Evolutionary conservation across 306 rosid species (phyloP), one percentile per base, ranked within the genome.

Genomic region (Pterocarpus santalinus): DNA sequence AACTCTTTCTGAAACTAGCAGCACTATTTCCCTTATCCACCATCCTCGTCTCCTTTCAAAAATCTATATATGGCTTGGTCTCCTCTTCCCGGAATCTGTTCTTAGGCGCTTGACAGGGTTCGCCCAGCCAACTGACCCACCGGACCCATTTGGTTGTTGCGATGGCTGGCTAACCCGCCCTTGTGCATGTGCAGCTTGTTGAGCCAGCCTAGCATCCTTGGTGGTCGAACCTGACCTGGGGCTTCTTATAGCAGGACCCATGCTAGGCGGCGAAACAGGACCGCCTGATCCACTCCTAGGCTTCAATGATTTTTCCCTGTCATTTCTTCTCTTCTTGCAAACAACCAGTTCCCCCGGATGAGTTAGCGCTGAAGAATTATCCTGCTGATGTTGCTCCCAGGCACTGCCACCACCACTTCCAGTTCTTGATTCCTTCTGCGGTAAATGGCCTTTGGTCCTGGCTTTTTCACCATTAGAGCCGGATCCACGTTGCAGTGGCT

Each of bases 331-430:
- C 90, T 93, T 95, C 90, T 91, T 95, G 92, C 99, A 95, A 66
- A 95, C 91, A 64, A 95, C 99, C 53, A 95, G 90, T 47, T 93
- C 93, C 58, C 99, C 97, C 7, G 99, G 99, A 89, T 95, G 99
- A 70, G 93, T 67, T 38, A 74, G 95, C 79, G 83, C 49, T 5
- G 90, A 79, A 79, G 93, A 82, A 10, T 58, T 62, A 65, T 87
- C 87, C 38, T 88, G 92, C 76, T 80, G 94, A 85, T n/a, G 75
- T 81, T 90, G 97, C 82, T 92, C 97, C 34, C 92, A 84, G 63
- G 87, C 71, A 76, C 88, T 84, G 44, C 90, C 75, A n/a, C 86
- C 79, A 33, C 89, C 92, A 62, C 83, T 85, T 58, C 90, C 97
- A 16, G 81, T 81, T 77, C 93, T 93, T 33, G 93, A 80, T 69